Base-by-base conservation (phyloP, 2,329 filamentous ascomycete species). In the Epichloe hybrida region DNA sequence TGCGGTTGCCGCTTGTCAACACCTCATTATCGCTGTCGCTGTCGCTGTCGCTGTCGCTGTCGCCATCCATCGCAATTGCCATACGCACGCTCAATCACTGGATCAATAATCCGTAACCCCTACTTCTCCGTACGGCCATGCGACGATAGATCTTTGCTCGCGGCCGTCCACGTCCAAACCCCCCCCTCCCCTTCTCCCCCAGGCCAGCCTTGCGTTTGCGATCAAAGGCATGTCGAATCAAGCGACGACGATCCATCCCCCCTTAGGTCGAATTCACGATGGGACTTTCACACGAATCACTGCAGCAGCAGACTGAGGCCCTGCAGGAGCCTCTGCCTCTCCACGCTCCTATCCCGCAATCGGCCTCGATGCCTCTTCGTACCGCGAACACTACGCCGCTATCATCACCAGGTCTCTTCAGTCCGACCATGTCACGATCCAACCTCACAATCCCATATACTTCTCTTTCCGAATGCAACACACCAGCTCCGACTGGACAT, bases 321-420 rank as follows among this genome's bases (percentile, higher is more conserved):
- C 40, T 17, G 47, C 49, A 17, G 17, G 49, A 53, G 48, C 50
- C 48, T 45, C 57, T 62, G 39, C 57, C 62, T 52, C 54, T 62
- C 46, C 56, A 62, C 51, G 59, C 64, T 13, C 60, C 66, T 55
- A 56, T 69, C 27, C 64, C 65, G 39, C 60, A 62, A 31, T 63
- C 67, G 46, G 58, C 67, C 5, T 66, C 71, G 46, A 55, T 73
- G 54, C 70, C 72, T 21, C 62, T 70, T 55, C 69, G 73, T 54
- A 76, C 74, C 39, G 70, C 75, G 53, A 70, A 65, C 61, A 80
- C 72, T 66, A 81, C 80, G 11, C 78, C 79, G 23, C 69, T 74
- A 52, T 79, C 79, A 49, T 82, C 79, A 31, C 76, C 79, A 0
- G 79, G 79, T 27, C 74, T 83, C 53, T 83, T 80, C 67, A 80